A percentile compares a stretch with the other conserved stretches of the same genome.
These are phyloP conservation scores for Phascolomyces articulosus DNA, from an alignment of 371 early-diverging fungal genomes.

Conservation along the genomic window DNA sequence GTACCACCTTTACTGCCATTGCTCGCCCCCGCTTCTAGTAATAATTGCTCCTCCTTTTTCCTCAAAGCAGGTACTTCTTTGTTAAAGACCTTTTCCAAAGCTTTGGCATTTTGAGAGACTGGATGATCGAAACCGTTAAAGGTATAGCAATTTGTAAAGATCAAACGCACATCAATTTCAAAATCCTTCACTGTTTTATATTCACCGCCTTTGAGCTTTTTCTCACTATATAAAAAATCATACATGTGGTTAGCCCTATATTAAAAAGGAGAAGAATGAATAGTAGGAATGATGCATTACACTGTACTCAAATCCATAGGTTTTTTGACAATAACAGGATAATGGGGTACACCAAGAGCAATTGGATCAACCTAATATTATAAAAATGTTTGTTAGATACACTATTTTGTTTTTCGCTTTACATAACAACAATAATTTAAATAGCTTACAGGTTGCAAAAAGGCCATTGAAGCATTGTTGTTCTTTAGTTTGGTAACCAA, in stretches of 20 bases:
- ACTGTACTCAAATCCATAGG: constrained; percentile 82
- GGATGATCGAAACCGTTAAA: constrained; percentile 84
- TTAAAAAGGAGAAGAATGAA: too few species aligned
- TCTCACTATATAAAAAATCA: constrained; percentile 51
- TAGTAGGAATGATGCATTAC: constrained; percentile 20
- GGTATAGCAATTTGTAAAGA: constrained; percentile 85
- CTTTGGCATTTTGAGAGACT: constrained; percentile 66
- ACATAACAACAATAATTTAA: not conserved
- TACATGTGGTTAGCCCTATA: too few species aligned
- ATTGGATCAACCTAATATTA: constrained; percentile 71
- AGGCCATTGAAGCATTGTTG: constrained; percentile 47
- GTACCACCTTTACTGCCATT: not conserved
- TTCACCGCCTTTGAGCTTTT: constrained; percentile 60
- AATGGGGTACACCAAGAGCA: constrained; percentile 79
- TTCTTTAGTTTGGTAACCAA: constrained; percentile 43
- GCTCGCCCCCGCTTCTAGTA: not conserved
- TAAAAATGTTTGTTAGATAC: not conserved
- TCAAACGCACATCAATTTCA: constrained; percentile 73
- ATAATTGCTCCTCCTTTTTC: constrained; percentile 31
- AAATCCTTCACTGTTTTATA: constrained; percentile 66
- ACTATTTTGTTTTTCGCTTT: not conserved
- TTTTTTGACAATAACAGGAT: constrained; percentile 79
- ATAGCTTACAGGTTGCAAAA: constrained; percentile 73
- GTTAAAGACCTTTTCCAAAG: constrained; percentile 54
- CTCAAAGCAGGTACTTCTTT: constrained; percentile 41